Evolutionary conservation across 1,284 basidiomycete genomes (phyloP), one percentile per base, ranked within the genome.

Genomic region (Heterobasidion occidentale): DNA sequence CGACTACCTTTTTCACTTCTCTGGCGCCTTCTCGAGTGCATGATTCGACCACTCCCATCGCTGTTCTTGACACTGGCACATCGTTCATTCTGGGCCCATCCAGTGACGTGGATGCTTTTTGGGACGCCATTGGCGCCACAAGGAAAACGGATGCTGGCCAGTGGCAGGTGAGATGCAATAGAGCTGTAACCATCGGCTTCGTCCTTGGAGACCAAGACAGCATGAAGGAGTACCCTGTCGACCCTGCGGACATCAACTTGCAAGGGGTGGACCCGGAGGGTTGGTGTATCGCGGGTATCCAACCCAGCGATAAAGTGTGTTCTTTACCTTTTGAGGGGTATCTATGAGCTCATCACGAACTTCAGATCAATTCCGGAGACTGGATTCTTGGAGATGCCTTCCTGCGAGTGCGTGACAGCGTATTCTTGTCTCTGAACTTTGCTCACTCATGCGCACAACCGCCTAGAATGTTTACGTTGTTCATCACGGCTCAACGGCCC

Each of bases 321-420:
- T 27, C 57, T 46, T 36, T 46, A 38, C 33, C 17, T 19, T 20
- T 14, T 42, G 15, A 36, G 17, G 44, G 27, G 27, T 17, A 17
- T 9, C 17, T 19, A 27, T 53, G 11, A 19, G 9, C 52, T 58
- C 34, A 42, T 47, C 38, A 36, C 33, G 47, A 51, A 44, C 58
- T 45, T 15, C 59, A 83, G 76, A 77, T 84, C 44, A 75, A 75
- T 60, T 78, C 78, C n/a, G 80, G 78, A 4, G 83, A 84, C 65
- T 84, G 83, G 83, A 70, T 84, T 15, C 70, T 83, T 19, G 81
- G 81, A 14, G 80, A 80, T 58, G 71, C 75, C 17, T 84, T 82
- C 61, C 70, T 84, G 56, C 74, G 81, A 62, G 80, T 79, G 59
- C 56, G 74, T 70, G 15, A 36, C 34, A 9, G 6, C n/a, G n/a